Percentiles rank a stretch among this genome's conserved stretches.
phyloP scores from a whole-genome alignment of 371 early-diverging fungal species.

The Lichtheimia ramosa region DNA sequence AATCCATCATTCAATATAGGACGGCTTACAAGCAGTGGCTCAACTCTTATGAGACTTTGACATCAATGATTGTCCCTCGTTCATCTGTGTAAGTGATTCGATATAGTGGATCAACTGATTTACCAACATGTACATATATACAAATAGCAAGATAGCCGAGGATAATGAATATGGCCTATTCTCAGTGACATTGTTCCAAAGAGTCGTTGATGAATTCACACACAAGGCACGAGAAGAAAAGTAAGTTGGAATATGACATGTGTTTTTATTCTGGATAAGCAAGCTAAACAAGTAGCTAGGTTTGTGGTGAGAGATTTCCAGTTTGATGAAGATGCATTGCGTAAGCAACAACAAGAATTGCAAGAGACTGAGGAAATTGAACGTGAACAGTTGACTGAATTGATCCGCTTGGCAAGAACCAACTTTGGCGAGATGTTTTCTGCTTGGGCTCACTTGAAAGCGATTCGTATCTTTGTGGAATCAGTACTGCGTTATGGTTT shows the following conservation, averaged over 20 bases:
- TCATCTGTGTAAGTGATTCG: constrained; percentile 73
- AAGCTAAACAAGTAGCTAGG: constrained; percentile 29
- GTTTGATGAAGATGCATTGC: constrained; percentile 79
- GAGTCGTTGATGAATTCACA: constrained; percentile 86
- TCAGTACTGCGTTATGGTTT: constrained; percentile 96
- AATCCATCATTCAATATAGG: constrained; percentile 26
- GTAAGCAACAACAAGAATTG: constrained; percentile 72
- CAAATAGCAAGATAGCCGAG: constrained; percentile 75
- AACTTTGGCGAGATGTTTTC: constrained; percentile 93
- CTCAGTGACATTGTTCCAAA: constrained; percentile 88
- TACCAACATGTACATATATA: not conserved
- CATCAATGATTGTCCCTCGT: constrained; percentile 95
- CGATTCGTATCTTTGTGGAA: constrained; percentile 92
- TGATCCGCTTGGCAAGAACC: constrained; percentile 84
- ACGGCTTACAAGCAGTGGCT: constrained; percentile 78
- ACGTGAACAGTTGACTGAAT: constrained; percentile 72
- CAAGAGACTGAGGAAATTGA: constrained; percentile 73
- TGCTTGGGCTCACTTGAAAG: constrained; percentile 93
- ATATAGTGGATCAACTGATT: not conserved
- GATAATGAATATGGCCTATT: constrained; percentile 94
- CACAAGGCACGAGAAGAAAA: constrained; percentile 86
- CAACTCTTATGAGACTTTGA: constrained; percentile 83
- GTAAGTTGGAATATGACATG: constrained; percentile 31
- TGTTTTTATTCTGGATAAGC: not conserved
- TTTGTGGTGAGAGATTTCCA: constrained; percentile 94